These are phyloP conservation scores for Pyrenopolyporus hunteri DNA, from an alignment of 495 filamentous ascomycete genomes.

Conservation along the genomic window DNA sequence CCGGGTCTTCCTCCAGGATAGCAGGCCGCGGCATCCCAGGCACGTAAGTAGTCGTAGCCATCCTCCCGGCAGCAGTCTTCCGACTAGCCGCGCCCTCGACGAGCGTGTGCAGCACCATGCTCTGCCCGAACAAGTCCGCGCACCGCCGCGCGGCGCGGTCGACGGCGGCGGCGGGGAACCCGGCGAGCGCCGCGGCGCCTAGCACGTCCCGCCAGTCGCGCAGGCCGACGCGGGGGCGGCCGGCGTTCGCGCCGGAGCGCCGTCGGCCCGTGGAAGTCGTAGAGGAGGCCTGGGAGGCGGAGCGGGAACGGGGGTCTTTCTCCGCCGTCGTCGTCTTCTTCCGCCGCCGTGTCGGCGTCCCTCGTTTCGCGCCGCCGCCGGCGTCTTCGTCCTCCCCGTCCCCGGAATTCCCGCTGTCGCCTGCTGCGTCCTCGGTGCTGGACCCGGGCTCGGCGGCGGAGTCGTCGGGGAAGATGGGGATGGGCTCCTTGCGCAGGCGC, in stretches of 20 bases:
- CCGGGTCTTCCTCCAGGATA: conserved; percentile 48
- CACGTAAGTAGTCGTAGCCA: conserved; percentile 39
- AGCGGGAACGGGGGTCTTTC: conserved; percentile 3
- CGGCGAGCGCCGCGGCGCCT: conserved; percentile 72
- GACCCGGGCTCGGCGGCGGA: not conserved
- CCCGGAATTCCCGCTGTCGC: conserved; percentile 20
- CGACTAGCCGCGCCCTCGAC: conserved; percentile 47
- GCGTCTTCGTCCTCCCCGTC: conserved; percentile 28
- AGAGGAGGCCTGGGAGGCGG: conserved; percentile 14
- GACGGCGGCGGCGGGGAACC: conserved; percentile 66
- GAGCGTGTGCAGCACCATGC: conserved; percentile 65
- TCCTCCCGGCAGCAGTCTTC: conserved; percentile 2
- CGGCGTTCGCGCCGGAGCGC: not conserved
- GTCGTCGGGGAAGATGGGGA: conserved; percentile 32
- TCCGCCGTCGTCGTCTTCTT: not conserved
- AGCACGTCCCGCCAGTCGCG: conserved; percentile 85
- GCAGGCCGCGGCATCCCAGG: conserved; percentile 42
- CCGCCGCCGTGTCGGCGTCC: not conserved
- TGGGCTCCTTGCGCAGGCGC: conserved; percentile 33
- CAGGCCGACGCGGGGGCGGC: conserved; percentile 45
- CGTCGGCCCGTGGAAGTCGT: not conserved
- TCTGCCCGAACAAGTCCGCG: conserved; percentile 69
- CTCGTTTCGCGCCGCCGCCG: not conserved
- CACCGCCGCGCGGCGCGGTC: conserved; percentile 72
- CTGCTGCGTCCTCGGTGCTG: not conserved